These are phyloP conservation scores for Drechslera avenae DNA, from an alignment of 2,329 filamentous ascomycete species.

Conservation along the genomic window DNA sequence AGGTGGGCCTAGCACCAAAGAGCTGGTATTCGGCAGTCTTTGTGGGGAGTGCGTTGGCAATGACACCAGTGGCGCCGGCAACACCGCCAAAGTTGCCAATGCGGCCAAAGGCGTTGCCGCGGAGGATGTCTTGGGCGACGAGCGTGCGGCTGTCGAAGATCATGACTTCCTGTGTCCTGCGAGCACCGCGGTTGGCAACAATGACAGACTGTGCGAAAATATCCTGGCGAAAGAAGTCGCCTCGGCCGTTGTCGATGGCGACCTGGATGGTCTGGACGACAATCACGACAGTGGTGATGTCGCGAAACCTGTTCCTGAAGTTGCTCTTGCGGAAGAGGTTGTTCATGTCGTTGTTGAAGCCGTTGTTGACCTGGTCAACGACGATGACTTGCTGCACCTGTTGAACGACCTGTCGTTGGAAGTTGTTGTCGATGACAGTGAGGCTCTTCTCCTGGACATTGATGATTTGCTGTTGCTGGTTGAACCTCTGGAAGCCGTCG, in stretches of 20 bases:
- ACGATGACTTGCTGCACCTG: conserved; percentile 38
- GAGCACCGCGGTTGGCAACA: conserved; percentile 37
- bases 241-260: conserved; percentile 31
- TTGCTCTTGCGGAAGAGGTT: conserved; percentile 40
- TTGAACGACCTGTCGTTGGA: conserved; percentile 31
- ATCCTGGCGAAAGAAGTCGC: conserved; percentile 29
- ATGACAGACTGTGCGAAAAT: conserved; percentile 38
- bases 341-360: conserved; percentile 38
- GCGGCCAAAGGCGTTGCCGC: conserved; percentile 19
- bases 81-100: conserved; percentile 19
- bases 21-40: conserved; percentile 36
- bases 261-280: conserved; percentile 42
- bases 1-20: conserved; percentile 35
- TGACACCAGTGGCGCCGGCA: conserved; percentile 18
- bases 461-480: conserved; percentile 37
- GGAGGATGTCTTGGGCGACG: conserved; percentile 35
- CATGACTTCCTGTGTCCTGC: conserved; percentile 36
- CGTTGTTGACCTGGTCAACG: conserved; percentile 37
- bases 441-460: conserved; percentile 37
- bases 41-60: conserved; percentile 20
- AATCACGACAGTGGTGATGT: conserved; percentile 33
- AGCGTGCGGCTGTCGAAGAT: conserved; percentile 35
- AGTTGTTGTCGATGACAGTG: conserved; percentile 32
- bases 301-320: conserved; percentile 27
- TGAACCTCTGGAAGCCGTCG: conserved; percentile 40